Evolutionary conservation across 257 asterid species (phyloP), one percentile per base, ranked within the genome.

Genomic region (Capsicum chinense): DNA sequence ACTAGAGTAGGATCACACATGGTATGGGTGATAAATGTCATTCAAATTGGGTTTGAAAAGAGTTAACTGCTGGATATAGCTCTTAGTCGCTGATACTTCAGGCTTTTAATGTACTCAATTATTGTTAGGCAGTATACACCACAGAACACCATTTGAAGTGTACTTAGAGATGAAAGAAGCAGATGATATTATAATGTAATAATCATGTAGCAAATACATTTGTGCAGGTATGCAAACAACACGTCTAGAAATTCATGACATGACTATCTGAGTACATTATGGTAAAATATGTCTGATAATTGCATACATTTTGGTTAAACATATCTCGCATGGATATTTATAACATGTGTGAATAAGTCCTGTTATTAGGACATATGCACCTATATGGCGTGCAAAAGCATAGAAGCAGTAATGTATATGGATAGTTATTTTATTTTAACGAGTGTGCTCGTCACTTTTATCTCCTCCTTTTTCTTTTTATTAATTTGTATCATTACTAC

Each of bases 231-330:
- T 69, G 79, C 56, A 69, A 42, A 69, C 15, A 68, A 68, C 15
- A 9, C 42, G 16, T 42, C 13, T 69, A 39, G 54, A 69, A 42
- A 39, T 14, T 17, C 13, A 39, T 16, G 79, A 69, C 79, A 39
- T 16, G 5, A 42, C 15, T 39, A 39, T 42, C 35, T 39, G 56
- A 16, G 79, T 39, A 16, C 3, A 69, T 69, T 69, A 4, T 69
- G 79, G 56, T 69, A 42, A 69, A 42, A 69, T 69, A 68, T 68
- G 33, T 39, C 56, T 16, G 56, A 42, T 69, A 8, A 42, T 69
- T 69, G 79, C 79, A 69, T 39, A 69, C 33, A 42, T 69, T 39
- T 69, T 39, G 79, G 33, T 69, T 39, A 69, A 69, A 69, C 48
- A 69, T 42, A 42, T 39, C 5, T 42, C 13, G 5, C 33, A 69